These are phyloP conservation scores for Gastrolobium villosum DNA, from an alignment of 306 rosid species.

Conservation along the genomic window DNA sequence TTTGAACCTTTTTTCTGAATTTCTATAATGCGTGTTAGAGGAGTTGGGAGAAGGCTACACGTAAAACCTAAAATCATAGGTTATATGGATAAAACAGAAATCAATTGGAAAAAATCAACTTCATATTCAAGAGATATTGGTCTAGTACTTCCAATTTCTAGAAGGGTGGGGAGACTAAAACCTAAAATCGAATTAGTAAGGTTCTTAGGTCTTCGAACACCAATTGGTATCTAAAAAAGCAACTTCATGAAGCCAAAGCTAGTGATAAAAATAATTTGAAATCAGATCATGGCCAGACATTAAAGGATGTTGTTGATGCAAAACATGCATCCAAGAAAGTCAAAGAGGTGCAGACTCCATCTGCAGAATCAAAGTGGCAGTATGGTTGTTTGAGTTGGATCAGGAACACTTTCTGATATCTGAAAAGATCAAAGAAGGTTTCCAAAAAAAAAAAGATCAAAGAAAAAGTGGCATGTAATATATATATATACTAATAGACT, in stretches of 20 bases:
- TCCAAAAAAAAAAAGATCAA: neutral
- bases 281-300: neutral
- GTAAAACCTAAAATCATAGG: too few species aligned
- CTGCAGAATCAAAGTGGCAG: neutral
- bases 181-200: too few species aligned
- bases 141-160: too few species aligned
- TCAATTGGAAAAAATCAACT: neutral
- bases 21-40: too few species aligned
- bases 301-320: neutral
- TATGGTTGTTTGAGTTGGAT: constrained; percentile 6
- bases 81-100: constrained; percentile 6
- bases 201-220: too few species aligned
- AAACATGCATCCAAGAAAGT: neutral
- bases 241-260: too few species aligned
- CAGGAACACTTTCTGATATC: neutral
- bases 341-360: neutral
- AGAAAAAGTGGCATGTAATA: neutral
- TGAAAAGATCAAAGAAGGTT: too few species aligned
- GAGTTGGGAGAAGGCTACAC: too few species aligned
- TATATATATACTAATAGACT: neutral
- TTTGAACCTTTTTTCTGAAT: too few species aligned
- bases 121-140: neutral
- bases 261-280: neutral
- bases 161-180: too few species aligned
- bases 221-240: too few species aligned